Evolutionary conservation across 352 stramenopile species (phyloP), one percentile per base, ranked within the genome.

Genomic region (Globisporangium lucens): DNA sequence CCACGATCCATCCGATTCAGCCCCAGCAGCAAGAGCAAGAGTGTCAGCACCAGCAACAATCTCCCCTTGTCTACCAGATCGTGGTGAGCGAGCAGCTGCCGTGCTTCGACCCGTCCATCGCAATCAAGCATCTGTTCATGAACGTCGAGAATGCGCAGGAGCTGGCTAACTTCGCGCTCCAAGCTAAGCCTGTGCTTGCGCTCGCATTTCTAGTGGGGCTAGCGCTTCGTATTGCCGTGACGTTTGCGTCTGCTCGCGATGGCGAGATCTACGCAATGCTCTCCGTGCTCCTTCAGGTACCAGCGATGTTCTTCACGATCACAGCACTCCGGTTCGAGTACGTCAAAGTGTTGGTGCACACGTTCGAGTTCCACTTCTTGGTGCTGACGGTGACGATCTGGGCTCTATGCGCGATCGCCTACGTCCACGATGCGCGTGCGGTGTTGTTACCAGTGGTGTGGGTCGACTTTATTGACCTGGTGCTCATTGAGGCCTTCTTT

Each of bases 291-390:
- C 17, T 56, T 20, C 59, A 65, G 24, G 3, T 56, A 2, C 59
- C 43, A 12, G 27, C 27, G 3, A 47, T 65, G 3, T 17, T 56
- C 7, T 20, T 65, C 17, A 9, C 22, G 29, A 20, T 67, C 24
- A 41, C 33, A 1, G 52, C 52, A 1, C 55, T 63, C 15, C 36
- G 51, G 4, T 13, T 20, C 24, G 52, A 62, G 36, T 63, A 63
- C 52, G 35, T 63, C 30, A 49, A 51, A 53, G 24, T 67, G 51
- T 22, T 67, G 5, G n/a, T 35, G 2, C 22, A 27, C 15, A 56
- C 55, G 17, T 61, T 67, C 36, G 62, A 67, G 35, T 63, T 67
- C n/a, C 55, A 27, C 6, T 53, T 67, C 12, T 7, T 63, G 35
- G 29, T 13, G 17, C 12, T 53, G 22, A 56, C 52, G 10, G 30